Evolutionary conservation across 2,329 filamentous ascomycete genomes (phyloP).

Genomic region (Cytospora piceae): DNA sequence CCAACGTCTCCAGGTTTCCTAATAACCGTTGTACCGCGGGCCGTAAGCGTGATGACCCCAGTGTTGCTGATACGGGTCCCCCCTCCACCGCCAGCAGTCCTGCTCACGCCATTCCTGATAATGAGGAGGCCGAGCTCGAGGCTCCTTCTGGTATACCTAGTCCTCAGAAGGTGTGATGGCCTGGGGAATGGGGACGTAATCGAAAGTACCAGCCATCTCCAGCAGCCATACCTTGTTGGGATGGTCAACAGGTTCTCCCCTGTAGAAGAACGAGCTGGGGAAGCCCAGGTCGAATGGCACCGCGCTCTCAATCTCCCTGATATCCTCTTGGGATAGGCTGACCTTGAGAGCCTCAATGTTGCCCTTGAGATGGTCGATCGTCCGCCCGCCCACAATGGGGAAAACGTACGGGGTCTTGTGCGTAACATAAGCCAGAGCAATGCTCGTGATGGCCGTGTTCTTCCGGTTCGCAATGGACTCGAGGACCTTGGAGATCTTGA

Average conservation of each 20-base stretch:
- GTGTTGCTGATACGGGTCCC: neutral
- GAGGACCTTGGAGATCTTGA: constrained; percentile 50
- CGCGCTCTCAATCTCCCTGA: constrained; percentile 67
- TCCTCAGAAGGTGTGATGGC: constrained; percentile 28
- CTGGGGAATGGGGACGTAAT: constrained; percentile 51
- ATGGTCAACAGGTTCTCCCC: constrained; percentile 42
- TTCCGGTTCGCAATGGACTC: constrained; percentile 54
- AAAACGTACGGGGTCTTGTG: constrained; percentile 74
- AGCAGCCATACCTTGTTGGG: constrained; percentile 49
- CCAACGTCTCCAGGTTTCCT: constrained; percentile 12
- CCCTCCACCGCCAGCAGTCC: constrained; percentile 9
- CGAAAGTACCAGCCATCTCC: constrained; percentile 51
- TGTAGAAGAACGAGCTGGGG: constrained; percentile 61
- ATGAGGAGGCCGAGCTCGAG: neutral
- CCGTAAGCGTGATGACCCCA: neutral
- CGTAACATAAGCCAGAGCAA: constrained; percentile 74
- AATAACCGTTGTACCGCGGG: constrained; percentile 4
- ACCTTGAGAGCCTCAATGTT: constrained; percentile 72
- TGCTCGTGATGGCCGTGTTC: constrained; percentile 48
- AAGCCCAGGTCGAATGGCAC: constrained; percentile 68
- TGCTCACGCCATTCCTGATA: neutral
- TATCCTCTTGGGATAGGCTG: constrained; percentile 62
- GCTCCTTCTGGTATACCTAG: constrained; percentile 6
- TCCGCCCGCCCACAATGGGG: constrained; percentile 72
- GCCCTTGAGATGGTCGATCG: constrained; percentile 68